Evolutionary conservation across 176 grass and related monocot species (phyloP), one percentile per base, ranked within the genome.

Genomic region (Oropetium thomaeum): DNA sequence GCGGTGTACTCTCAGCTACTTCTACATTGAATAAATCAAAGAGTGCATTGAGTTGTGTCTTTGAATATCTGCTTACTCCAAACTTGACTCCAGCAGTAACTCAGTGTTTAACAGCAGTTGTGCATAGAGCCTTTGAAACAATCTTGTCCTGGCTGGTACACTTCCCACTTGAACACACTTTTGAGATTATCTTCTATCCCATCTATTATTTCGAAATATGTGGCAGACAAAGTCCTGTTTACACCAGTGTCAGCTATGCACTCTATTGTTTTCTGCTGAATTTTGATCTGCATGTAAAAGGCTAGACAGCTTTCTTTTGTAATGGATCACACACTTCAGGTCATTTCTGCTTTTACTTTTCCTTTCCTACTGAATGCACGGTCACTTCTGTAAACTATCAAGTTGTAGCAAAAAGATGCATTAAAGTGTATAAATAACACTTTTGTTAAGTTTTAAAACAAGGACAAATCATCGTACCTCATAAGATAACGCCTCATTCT

Each of bases 51-150:
- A 78, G 84, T 75, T 99, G 96, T 84, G 91, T 99, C 28, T 99
- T 99, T 73, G 96, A 99, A 70, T 99, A 99, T 78, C 84, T 99
- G 71, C 91, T 99, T 60, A 99, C 96, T 74, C 91, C 91, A 67
- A 99, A 99, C 69, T 86, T 99, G 80, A 84, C 88, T 69, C 89
- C 91, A 10, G 89, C 89, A 51, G 91, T 99, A 41, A 80, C 84
- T 82, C 96, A 99, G 64, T 99, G 96, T 83, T 92, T 99, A 79
- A 92, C 82, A 22, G 96, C 91, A 70, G 87, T 93, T 60, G 86
- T 90, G 28, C 73, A 99, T 81, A 92, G 87, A 90, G 89, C 96
- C 84, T 99, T 95, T 75, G 96, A 99, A 80, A 83, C 89, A 73
- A 69, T 88, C 48, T 40, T 99, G 65, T 73, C 87, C 34, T 99